Evolutionary conservation across 108 stramenopile species (phyloP).

Genomic region (Pseudonitzschia multistriata): DNA sequence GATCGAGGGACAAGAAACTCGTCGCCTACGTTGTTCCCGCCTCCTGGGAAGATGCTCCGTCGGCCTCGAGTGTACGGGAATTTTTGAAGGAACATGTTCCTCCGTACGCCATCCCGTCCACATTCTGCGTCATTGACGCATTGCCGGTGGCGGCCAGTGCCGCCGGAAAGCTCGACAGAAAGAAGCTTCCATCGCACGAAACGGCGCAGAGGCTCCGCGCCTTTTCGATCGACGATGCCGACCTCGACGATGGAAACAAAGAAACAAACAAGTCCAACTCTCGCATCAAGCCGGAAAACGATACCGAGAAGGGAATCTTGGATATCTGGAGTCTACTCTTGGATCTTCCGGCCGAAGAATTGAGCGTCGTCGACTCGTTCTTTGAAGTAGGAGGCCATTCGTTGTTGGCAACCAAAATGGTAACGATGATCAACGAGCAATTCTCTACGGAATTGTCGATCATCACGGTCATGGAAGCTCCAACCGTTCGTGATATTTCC

Average conservation of each 20-base stretch:
- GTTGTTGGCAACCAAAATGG: conserved; percentile 62
- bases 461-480: conserved; percentile 27
- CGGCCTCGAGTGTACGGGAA: conserved; percentile 41
- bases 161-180: conserved; percentile 68
- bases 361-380: conserved; percentile 40
- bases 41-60: conserved; percentile 42
- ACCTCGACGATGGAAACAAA: neutral
- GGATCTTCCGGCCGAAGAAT: conserved; percentile 22
- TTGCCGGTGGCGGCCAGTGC: conserved; percentile 62
- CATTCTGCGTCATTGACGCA: conserved; percentile 62
- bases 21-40: conserved; percentile 73
- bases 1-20: conserved; percentile 66
- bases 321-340: conserved; percentile 24
- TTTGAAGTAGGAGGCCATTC: conserved; percentile 79
- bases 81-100: conserved; percentile 61
- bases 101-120: conserved; percentile 60
- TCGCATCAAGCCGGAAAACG: conserved; percentile 24
- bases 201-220: conserved; percentile 32
- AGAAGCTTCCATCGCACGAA: conserved; percentile 43
- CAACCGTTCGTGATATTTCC: conserved; percentile 20
- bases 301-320: conserved; percentile 28
- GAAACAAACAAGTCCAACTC: neutral
- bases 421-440: conserved; percentile 27
- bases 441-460: conserved; percentile 24
- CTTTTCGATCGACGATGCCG: conserved; percentile 23